phyloP scores from a whole-genome alignment of 768 basidiomycete genomes.

The Galerina sulciceps region DNA sequence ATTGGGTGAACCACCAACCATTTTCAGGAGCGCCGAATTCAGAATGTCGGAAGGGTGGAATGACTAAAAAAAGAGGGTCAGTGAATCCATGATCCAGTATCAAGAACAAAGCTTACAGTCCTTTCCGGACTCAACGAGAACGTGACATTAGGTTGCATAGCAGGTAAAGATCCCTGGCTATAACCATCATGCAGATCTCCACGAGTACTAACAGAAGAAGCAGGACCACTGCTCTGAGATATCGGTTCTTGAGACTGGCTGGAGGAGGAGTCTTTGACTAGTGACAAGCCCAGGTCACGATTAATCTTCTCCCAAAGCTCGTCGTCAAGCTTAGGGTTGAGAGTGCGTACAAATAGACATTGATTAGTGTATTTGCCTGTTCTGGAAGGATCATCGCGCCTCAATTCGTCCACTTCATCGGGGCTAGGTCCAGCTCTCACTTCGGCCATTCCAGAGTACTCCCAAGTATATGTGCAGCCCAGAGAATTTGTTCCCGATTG shows the following conservation, averaged over 20 bases:
- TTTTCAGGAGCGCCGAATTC: not conserved
- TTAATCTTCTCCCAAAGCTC: not conserved
- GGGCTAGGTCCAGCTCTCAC: conserved; percentile 7
- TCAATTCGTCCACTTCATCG: conserved; percentile 1
- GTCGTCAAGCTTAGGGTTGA: conserved; percentile 2
- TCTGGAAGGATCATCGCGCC: not conserved
- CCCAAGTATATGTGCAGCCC: not conserved
- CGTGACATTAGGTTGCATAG: too few species aligned
- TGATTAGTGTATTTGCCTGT: not conserved
- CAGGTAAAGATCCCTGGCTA: too few species aligned
- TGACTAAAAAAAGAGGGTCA: too few species aligned
- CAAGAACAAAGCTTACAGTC: too few species aligned
- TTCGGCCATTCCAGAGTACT: not conserved
- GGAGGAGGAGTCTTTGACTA: too few species aligned
- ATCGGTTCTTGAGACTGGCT: too few species aligned
- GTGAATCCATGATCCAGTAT: too few species aligned
- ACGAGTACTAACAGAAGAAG: too few species aligned
- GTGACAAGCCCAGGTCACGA: too few species aligned
- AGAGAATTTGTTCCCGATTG: not conserved
- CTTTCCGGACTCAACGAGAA: too few species aligned
- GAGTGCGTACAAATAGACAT: conserved; percentile 7
- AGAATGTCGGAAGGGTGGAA: not conserved
- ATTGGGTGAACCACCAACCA: not conserved
- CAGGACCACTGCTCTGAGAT: too few species aligned
- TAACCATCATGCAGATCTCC: too few species aligned